Evolutionary conservation across 164 flowering plant species (phyloP), one percentile per base, ranked within the genome.

Genomic region (Macadamia integrifolia): DNA sequence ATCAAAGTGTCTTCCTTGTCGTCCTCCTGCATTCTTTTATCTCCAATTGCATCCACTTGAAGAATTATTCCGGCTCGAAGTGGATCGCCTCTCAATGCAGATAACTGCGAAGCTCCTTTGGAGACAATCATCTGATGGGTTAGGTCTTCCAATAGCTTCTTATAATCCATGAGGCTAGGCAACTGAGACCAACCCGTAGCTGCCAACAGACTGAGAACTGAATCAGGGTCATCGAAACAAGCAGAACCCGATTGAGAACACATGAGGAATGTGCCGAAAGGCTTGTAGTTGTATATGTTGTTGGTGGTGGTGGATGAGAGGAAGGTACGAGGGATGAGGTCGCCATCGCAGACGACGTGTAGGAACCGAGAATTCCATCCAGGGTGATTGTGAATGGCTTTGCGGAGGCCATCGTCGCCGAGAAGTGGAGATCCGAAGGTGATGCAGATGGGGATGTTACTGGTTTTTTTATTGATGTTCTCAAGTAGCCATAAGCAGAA

Each of bases 361-460:
- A 84, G 50, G 65, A 84, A 84, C 59, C 80, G 72, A 13, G 80
- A 72, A 42, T 71, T 71, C 86, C 86, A 79, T 6, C 43, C 43
- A 44, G 80, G 59, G 30, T 46, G 64, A 31, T 69, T 62, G 11
- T 42, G 57, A 29, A 81, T 68, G 74, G 81, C 77, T 67, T 70
- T 53, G 53, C 66, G 81, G 58, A 85, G 64, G 58, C 64, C 72
- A 7, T 53, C 9, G 66, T 83, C 81, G 9, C 86, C 85, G 1
- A 81, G n/a, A 0, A 83, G 74, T 12, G 85, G 88, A 1, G 80
- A 73, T 6, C 86, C 88, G 61, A 80, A 85, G 56, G 86, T 81
- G 65, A 85, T 71, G 74, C 88, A 85, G 56, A 83, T 68, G 1
- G 78, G 80, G 52, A 64, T 70, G 57, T 73, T 78, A 32, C 44